These are phyloP conservation scores for Domatiomyces catenatus DNA, from an alignment of 2,329 filamentous ascomycete species.

Conservation along the genomic window DNA sequence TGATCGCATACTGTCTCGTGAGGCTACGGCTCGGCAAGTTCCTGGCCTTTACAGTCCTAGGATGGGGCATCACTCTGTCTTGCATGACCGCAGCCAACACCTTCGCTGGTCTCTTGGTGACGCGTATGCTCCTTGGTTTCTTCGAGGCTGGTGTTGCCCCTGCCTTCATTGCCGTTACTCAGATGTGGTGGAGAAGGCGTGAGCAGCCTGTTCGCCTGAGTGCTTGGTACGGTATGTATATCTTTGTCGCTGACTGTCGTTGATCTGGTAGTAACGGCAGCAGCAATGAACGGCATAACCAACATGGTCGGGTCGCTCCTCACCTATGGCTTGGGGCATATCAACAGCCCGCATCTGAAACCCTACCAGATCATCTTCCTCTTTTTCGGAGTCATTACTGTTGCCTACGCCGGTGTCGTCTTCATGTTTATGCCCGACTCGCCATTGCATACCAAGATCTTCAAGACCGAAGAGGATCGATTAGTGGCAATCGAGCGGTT, in stretches of 20 bases:
- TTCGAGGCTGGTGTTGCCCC: slow-evolving; percentile 40
- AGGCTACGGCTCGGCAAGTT: slow-evolving; percentile 48
- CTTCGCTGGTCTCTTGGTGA: slow-evolving; percentile 35
- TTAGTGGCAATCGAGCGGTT: slow-evolving; percentile 42
- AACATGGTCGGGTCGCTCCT: slow-evolving; percentile 40
- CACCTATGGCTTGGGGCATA: slow-evolving; percentile 38
- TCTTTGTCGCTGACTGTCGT: neutral
- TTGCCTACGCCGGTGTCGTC: slow-evolving; percentile 37
- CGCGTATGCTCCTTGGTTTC: slow-evolving; percentile 41
- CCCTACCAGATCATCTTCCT: slow-evolving; percentile 39
- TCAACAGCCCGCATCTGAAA: slow-evolving; percentile 28
- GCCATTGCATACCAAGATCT: slow-evolving; percentile 43
- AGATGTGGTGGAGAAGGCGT: slow-evolving; percentile 40
- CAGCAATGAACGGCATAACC: slow-evolving; percentile 33
- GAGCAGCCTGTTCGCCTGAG: slow-evolving; percentile 37
- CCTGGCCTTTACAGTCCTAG: slow-evolving; percentile 35
- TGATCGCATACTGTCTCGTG: slow-evolving; percentile 40
- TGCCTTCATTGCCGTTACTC: slow-evolving; percentile 37
- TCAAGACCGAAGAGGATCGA: slow-evolving; percentile 36
- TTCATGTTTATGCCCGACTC: slow-evolving; percentile 47
- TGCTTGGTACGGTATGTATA: slow-evolving; percentile 37
- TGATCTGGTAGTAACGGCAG: neutral
- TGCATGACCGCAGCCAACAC: slow-evolving; percentile 38
- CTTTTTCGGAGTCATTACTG: slow-evolving; percentile 36
- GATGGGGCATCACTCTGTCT: slow-evolving; percentile 38